Percentiles rank a stretch among this genome's conserved stretches.
These are phyloP conservation scores for Dendrocalamus latiflorus DNA, from an alignment of 202 grass and related monocot species.

Conservation along the genomic window DNA sequence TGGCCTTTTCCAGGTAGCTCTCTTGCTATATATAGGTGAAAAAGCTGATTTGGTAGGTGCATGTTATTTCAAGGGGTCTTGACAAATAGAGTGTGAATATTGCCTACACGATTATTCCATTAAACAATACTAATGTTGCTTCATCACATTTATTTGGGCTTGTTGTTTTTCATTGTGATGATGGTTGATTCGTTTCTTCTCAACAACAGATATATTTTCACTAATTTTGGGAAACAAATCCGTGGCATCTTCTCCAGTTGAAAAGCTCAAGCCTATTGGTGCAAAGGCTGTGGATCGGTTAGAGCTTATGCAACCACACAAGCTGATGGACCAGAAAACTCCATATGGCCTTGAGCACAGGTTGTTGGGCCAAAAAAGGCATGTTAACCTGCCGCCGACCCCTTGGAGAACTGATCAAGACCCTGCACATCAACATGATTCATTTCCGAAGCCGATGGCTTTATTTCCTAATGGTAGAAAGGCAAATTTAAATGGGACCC, in stretches of 20 bases:
- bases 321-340: conserved; percentile 41
- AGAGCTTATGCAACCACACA: conserved; percentile 33
- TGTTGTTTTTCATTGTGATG: background rate
- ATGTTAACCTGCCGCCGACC: conserved; percentile 35
- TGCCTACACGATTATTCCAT: background rate
- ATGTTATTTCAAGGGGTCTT: conserved; percentile 13
- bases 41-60: conserved; percentile 15
- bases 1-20: conserved; percentile 5
- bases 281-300: conserved; percentile 29
- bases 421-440: conserved; percentile 26
- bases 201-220: conserved; percentile 17
- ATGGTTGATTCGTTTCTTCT: conserved; percentile 20
- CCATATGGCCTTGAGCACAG: conserved; percentile 26
- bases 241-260: conserved; percentile 41
- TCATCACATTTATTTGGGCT: background rate
- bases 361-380: conserved; percentile 31
- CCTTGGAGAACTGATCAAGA: conserved; percentile 40
- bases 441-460: conserved; percentile 29
- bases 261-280: conserved; percentile 34
- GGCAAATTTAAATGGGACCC: conserved; percentile 30
- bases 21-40: conserved; percentile 20
- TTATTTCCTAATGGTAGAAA: conserved; percentile 46
- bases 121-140: conserved; percentile 18
- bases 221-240: conserved; percentile 39
- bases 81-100: background rate